Conservation (phyloP, 2,329 filamentous ascomycete genomes). For the Aspergillus viridinutans region DNA sequence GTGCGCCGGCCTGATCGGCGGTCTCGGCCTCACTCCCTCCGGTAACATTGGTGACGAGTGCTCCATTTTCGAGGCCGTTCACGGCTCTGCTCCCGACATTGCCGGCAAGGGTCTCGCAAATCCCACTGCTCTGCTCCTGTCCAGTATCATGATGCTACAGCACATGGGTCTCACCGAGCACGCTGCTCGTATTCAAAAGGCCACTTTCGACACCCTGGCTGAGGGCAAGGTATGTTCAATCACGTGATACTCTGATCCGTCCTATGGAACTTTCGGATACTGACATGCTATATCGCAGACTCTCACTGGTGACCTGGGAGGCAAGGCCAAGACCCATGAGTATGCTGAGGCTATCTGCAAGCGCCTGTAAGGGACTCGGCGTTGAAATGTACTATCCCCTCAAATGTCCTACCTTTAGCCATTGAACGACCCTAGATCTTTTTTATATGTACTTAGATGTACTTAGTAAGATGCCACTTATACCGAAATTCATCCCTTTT, state of each 20-base stretch:
- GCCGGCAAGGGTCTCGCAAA: constrained; percentile 94
- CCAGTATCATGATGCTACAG: constrained; percentile 98
- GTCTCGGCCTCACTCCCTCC: constrained; percentile 92
- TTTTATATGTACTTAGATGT: constrained; percentile 33
- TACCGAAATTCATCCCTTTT: constrained; percentile 7
- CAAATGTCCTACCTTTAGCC: constrained; percentile 28
- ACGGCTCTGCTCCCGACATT: constrained; percentile 95
- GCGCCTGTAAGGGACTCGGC: constrained; percentile 44
- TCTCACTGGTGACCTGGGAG: constrained; percentile 92
- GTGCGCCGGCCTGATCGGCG: constrained; percentile 97
- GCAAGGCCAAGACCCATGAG: constrained; percentile 92
- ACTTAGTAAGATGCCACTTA: constrained; percentile 24
- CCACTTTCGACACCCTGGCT: constrained; percentile 89
- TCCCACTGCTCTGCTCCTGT: constrained; percentile 91
- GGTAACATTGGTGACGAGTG: constrained; percentile 99
- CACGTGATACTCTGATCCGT: not conserved
- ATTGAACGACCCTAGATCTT: constrained; percentile 37
- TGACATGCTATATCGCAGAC: constrained; percentile 40
- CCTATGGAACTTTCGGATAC: not conserved
- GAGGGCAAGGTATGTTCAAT: constrained; percentile 71
- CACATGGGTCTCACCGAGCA: constrained; percentile 90
- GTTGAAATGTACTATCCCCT: constrained; percentile 35
- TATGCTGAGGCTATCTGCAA: constrained; percentile 89
- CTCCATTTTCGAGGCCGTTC: constrained; percentile 99
- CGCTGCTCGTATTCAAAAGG: constrained; percentile 83